A percentile compares a stretch with the other conserved stretches of the same genome.
phyloP scores from a whole-genome alignment of 2,329 filamentous ascomycete species.

The Tolypocladium endophyticum region DNA sequence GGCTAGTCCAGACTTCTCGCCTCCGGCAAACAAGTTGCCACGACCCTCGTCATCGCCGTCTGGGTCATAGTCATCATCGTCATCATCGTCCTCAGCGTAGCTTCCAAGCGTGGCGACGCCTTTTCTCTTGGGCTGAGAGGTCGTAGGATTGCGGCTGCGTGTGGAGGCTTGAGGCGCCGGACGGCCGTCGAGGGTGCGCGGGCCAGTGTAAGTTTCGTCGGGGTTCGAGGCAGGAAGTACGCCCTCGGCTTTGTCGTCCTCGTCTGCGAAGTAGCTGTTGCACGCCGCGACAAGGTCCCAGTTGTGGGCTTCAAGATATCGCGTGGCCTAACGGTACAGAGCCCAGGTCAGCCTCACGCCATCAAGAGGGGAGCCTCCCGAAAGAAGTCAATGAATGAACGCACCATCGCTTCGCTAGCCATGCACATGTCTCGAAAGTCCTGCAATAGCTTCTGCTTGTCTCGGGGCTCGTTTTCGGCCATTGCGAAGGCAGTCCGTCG shows the following conservation, averaged over 20 bases:
- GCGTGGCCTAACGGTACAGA: slow-evolving; percentile 41
- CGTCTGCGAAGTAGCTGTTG: slow-evolving; percentile 49
- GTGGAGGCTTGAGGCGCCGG: slow-evolving; percentile 37
- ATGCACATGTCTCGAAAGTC: slow-evolving; percentile 17
- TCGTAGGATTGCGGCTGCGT: slow-evolving; percentile 20
- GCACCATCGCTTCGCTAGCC: slow-evolving; percentile 16
- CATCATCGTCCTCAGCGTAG: slow-evolving; percentile 47
- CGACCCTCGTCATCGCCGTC: slow-evolving; percentile 47
- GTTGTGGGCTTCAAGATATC: slow-evolving; percentile 45
- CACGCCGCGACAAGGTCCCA: slow-evolving; percentile 29
- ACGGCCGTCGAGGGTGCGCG: slow-evolving; percentile 52
- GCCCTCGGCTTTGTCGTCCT: slow-evolving; percentile 37
- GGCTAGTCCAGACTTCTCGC: slow-evolving; percentile 69
- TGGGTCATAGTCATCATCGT: slow-evolving; percentile 44
- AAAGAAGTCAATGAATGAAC: not conserved
- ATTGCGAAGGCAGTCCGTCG: slow-evolving; percentile 10
- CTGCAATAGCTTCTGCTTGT: slow-evolving; percentile 14
- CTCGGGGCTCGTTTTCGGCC: slow-evolving; percentile 13
- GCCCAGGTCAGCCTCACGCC: not conserved
- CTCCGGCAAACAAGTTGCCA: slow-evolving; percentile 69
- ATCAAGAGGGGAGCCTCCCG: no score
- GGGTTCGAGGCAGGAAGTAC: slow-evolving; percentile 6
- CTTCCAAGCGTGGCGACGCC: slow-evolving; percentile 53
- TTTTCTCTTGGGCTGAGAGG: slow-evolving; percentile 38
- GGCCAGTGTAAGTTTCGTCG: slow-evolving; percentile 42